Conservation (phyloP, 2,329 filamentous ascomycete species). For the Penicillium nordicum region DNA sequence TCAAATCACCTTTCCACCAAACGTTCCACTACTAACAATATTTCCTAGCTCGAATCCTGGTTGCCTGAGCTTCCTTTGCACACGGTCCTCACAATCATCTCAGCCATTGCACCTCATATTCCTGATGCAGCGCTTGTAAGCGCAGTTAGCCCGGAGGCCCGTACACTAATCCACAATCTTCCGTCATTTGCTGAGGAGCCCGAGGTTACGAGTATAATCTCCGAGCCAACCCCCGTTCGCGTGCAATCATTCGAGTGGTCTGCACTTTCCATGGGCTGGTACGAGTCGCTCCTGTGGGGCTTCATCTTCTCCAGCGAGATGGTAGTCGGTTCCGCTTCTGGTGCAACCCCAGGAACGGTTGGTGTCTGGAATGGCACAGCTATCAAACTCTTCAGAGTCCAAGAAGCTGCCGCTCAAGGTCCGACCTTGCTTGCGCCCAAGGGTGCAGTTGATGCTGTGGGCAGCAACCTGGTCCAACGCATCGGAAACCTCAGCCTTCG, state of each 20-base stretch:
- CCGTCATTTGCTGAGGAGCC: slow-evolving; percentile 48
- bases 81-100: slow-evolving; percentile 76
- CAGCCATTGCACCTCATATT: slow-evolving; percentile 50
- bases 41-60: slow-evolving; percentile 76
- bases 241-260: slow-evolving; percentile 96
- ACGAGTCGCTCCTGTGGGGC: slow-evolving; percentile 90
- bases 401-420: slow-evolving; percentile 75
- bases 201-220: slow-evolving; percentile 63
- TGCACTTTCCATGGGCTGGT: slow-evolving; percentile 85
- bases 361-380: slow-evolving; percentile 91
- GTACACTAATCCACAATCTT: slow-evolving; percentile 43
- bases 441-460: slow-evolving; percentile 89
- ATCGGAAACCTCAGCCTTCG: slow-evolving; percentile 75
- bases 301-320: slow-evolving; percentile 90
- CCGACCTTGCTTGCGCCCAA: slow-evolving; percentile 80
- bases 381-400: slow-evolving; percentile 85
- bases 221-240: slow-evolving; percentile 67
- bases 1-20: no score
- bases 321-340: slow-evolving; percentile 52
- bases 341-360: slow-evolving; percentile 70
- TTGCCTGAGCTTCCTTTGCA: slow-evolving; percentile 87
- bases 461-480: slow-evolving; percentile 80
- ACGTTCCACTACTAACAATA: slow-evolving; percentile 14
- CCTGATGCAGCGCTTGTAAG: slow-evolving; percentile 48
- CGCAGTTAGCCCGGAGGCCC: slow-evolving; percentile 39